Evolutionary conservation across 1,139 yeast genomes (phyloP), one percentile per base, ranked within the genome.

Genomic region (Chernovozyma aurita): DNA sequence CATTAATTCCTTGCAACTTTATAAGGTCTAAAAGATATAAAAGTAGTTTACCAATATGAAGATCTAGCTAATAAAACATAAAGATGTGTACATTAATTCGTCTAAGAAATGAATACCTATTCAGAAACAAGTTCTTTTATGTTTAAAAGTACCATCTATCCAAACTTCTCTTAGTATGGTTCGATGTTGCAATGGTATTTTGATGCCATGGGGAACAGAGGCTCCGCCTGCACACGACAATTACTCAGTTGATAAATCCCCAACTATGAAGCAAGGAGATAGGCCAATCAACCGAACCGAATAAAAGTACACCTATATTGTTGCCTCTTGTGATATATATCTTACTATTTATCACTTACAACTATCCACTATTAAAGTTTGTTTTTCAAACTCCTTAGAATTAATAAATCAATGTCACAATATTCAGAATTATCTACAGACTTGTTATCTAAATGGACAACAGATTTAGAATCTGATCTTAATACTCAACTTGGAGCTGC

Each of bases 401-500:
- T 14, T 8, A 14, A 26, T 26, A 26, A 7, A 13, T 7, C 6
- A 26, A 31, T 20, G 28, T 21, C 26, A 8, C 13, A 13, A 7
- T 32, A 30, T 24, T 21, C 35, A 3, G 29, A 28, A 12, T 36
- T 61, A 24, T 44, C 51, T 17, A 44, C 52, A 21, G 34, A 43
- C n/a, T 44, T 48, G 11, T 38, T 63, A 17, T 31, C 44, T 15
- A 31, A 44, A 13, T 65, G 71, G 71, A 50, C 61, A 27, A 28
- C 44, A 2, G 57, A 55, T 17, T 44, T 63, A 21, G 39, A 52
- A 17, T 28, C 37, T 1, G 69, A 65, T 40, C 33, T 50, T 4
- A 44, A 52, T 17, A 59, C 65, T 34, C 59, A 54, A 30, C 47
- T 68, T 33, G 72, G 70, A 3, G 48, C 65, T 13, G 53, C 70